phyloP scores from a whole-genome alignment of 805 yeast genomes.

The Candida rishiriensis region DNA sequence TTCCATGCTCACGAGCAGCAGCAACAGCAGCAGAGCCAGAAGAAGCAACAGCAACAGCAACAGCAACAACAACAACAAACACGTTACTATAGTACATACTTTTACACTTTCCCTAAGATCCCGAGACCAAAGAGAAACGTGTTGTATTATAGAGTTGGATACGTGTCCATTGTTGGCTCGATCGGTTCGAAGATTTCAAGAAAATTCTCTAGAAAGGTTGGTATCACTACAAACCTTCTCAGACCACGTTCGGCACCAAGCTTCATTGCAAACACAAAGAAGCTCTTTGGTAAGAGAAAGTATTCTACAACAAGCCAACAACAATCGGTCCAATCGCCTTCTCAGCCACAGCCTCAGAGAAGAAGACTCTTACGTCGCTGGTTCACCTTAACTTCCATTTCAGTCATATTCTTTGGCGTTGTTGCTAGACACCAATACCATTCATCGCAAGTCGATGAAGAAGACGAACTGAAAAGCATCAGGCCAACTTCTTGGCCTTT shows the following conservation, averaged over 20 bases:
- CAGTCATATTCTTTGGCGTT: conserved; percentile 51
- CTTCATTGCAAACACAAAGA: conserved; percentile 26
- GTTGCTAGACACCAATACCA: conserved; percentile 36
- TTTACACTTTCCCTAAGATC: conserved; percentile 46
- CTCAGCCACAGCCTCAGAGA: conserved; percentile 8
- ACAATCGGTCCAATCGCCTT: conserved; percentile 2
- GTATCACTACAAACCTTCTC: not conserved
- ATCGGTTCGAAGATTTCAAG: conserved; percentile 18
- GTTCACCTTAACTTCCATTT: conserved; percentile 52
- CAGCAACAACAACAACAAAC: conserved; percentile 9
- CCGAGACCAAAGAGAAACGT: conserved; percentile 55
- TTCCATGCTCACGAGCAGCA: conserved; percentile 4
- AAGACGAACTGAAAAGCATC: conserved; percentile 29
- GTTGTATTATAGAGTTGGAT: conserved; percentile 37
- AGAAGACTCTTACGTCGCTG: conserved; percentile 30
- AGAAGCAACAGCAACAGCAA: conserved; percentile 8
- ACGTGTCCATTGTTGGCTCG: conserved; percentile 19
- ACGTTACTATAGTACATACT: conserved; percentile 15
- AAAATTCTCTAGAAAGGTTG: conserved; percentile 8
- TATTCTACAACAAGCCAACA: conserved; percentile 4
- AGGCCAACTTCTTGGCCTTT: conserved; percentile 83
- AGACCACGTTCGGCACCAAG: conserved; percentile 1
- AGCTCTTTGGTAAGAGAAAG: conserved; percentile 16
- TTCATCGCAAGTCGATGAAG: conserved; percentile 1
- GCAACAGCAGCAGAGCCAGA: not conserved